phyloP scores from a whole-genome alignment of 2,329 filamentous ascomycete species.

The Penicillium occitanis region DNA sequence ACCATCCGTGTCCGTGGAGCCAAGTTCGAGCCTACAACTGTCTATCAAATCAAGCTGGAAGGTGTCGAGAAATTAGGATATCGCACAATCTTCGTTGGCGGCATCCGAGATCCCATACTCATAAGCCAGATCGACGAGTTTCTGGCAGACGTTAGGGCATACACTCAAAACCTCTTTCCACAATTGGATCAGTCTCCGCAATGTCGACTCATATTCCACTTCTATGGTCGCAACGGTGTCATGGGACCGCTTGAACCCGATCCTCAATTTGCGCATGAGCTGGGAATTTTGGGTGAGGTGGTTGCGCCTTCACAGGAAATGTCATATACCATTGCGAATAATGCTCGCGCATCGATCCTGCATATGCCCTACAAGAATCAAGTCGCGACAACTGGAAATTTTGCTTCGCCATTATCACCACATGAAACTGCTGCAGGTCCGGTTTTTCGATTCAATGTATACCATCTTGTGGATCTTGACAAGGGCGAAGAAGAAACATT shows the following conservation, averaged over 20 bases:
- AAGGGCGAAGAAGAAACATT: conserved; percentile 16
- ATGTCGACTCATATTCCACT: conserved; percentile 48
- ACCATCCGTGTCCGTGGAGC: conserved; percentile 46
- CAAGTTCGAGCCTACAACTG: conserved; percentile 33
- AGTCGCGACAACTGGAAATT: conserved; percentile 55
- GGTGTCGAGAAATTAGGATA: conserved; percentile 47
- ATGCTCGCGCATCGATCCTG: conserved; percentile 43
- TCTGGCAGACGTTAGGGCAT: conserved; percentile 34
- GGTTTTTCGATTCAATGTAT: conserved; percentile 10
- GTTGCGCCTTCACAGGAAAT: conserved; percentile 48
- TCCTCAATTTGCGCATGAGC: conserved; percentile 32
- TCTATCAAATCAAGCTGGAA: conserved; percentile 54
- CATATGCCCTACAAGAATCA: conserved; percentile 53
- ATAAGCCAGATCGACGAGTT: conserved; percentile 44
- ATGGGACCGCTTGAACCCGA: conserved; percentile 35
- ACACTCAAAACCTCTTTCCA: conserved; percentile 24
- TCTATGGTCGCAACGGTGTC: conserved; percentile 47
- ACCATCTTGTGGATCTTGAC: conserved; percentile 16
- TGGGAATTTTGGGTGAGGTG: conserved; percentile 52
- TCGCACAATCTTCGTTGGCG: conserved; percentile 50
- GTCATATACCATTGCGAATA: conserved; percentile 46
- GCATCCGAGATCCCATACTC: conserved; percentile 50
- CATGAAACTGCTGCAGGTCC: conserved; percentile 39
- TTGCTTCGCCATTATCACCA: conserved; percentile 48
- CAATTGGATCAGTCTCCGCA: conserved; percentile 24